Percentiles rank a stretch among this genome's conserved stretches.
phyloP scores from a whole-genome alignment of 768 basidiomycete genomes.

The Suillus paluster region DNA sequence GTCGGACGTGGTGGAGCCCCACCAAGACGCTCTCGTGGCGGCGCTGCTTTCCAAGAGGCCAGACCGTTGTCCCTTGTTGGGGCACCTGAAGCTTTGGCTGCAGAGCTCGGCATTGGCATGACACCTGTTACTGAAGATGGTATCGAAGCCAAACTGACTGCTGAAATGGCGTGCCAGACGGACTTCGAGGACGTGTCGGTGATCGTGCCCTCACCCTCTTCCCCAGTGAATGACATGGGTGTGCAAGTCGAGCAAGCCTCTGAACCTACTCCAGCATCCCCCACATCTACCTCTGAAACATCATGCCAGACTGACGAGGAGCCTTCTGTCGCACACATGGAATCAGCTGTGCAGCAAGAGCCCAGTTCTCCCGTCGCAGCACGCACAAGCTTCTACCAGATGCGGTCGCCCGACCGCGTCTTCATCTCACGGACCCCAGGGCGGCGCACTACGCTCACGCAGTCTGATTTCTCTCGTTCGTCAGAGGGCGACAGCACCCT shows the following conservation, averaged over 20 bases:
- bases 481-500: conserved; percentile 41
- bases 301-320: conserved; percentile 56
- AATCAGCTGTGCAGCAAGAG: conserved; percentile 55
- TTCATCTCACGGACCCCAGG: conserved; percentile 22
- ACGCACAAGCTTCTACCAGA: conserved; percentile 39
- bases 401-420: conserved; percentile 23
- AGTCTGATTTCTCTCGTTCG: conserved; percentile 44
- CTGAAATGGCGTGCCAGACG: conserved; percentile 71
- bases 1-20: conserved; percentile 48
- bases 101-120: conserved; percentile 59
- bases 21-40: conserved; percentile 63
- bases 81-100: conserved; percentile 71
- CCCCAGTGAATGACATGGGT: conserved; percentile 41
- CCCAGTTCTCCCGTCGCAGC: conserved; percentile 32
- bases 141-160: conserved; percentile 45
- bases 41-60: conserved; percentile 70
- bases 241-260: conserved; percentile 44
- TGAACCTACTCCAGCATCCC: conserved; percentile 17
- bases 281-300: conserved; percentile 35
- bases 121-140: conserved; percentile 45
- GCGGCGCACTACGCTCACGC: conserved; percentile 51
- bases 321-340: conserved; percentile 37
- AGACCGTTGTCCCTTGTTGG: conserved; percentile 74
- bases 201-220: conserved; percentile 30
- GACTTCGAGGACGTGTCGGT: conserved; percentile 44